A percentile compares a stretch with the other conserved stretches of the same genome.
Evolutionary conservation across 148 eudicot genomes (phyloP).

Genomic region (Rhododendron mucronatum): DNA sequence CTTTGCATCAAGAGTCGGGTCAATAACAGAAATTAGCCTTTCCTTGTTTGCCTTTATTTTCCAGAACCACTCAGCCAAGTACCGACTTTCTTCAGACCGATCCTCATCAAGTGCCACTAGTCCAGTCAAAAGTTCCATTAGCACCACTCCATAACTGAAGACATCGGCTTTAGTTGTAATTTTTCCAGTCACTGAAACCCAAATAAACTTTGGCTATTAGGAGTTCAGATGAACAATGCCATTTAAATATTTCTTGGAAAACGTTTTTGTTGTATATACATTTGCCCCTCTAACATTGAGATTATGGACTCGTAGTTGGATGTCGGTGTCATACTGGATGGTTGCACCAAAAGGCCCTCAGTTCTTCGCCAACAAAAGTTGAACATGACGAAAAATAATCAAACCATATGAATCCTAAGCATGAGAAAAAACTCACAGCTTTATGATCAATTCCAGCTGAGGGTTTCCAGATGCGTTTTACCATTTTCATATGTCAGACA

Average conservation of each 20-base stretch:
- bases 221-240: background rate
- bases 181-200: slow-evolving; percentile 65
- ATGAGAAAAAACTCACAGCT: background rate
- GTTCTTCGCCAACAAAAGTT: background rate
- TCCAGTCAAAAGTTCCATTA: slow-evolving; percentile 83
- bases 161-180: slow-evolving; percentile 73
- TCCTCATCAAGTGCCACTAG: slow-evolving; percentile 67
- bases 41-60: slow-evolving; percentile 45
- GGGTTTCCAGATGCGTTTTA: background rate
- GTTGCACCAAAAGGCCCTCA: background rate
- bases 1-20: slow-evolving; percentile 40
- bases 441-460: background rate
- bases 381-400: background rate
- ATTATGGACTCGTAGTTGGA: background rate
- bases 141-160: slow-evolving; percentile 78
- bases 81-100: slow-evolving; percentile 62
- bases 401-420: background rate
- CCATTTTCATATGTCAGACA: background rate
- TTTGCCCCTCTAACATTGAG: background rate
- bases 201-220: background rate
- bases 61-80: slow-evolving; percentile 79
- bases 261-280: background rate
- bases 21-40: slow-evolving; percentile 47
- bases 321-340: background rate
- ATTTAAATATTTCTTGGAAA: background rate